These are phyloP conservation scores for Cryomyces minteri DNA, from an alignment of 495 filamentous ascomycete genomes.

Conservation along the genomic window DNA sequence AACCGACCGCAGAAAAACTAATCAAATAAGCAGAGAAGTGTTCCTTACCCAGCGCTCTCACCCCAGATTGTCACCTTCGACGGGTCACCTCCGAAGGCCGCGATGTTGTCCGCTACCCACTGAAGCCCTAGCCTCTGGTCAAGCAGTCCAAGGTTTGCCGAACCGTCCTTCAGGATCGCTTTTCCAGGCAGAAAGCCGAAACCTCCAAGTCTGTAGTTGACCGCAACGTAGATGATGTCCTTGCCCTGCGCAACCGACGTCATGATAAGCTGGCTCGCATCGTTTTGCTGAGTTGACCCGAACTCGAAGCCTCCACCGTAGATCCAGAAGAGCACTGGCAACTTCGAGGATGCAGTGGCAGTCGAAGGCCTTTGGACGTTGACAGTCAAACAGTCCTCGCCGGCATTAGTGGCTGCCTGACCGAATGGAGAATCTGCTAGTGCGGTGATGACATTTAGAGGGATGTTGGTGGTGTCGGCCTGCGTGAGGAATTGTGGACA, in stretches of 20 bases:
- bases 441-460: conserved; percentile 28
- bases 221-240: conserved; percentile 34
- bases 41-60: conserved; percentile 29
- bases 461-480: conserved; percentile 21
- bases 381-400: conserved; percentile 46
- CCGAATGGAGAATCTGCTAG: conserved; percentile 39
- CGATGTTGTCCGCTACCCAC: conserved; percentile 21
- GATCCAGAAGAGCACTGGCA: conserved; percentile 54
- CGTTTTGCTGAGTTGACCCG: conserved; percentile 40
- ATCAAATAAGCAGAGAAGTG: too few species aligned
- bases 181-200: conserved; percentile 41
- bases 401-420: conserved; percentile 18
- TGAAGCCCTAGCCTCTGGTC: conserved; percentile 19
- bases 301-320: conserved; percentile 48
- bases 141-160: conserved; percentile 28
- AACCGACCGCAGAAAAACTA: too few species aligned
- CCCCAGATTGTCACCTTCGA: conserved; percentile 49
- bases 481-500: conserved; percentile 27
- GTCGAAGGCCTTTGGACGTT: conserved; percentile 41
- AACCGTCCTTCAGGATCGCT: conserved; percentile 46
- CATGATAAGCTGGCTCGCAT: conserved; percentile 32
- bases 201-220: conserved; percentile 42
- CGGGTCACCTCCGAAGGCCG: conserved; percentile 19
- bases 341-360: conserved; percentile 30
- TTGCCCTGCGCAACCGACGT: conserved; percentile 13